phyloP scores from a whole-genome alignment of 192 early-diverging fungal species.

The Umbelopsis isabellina region DNA sequence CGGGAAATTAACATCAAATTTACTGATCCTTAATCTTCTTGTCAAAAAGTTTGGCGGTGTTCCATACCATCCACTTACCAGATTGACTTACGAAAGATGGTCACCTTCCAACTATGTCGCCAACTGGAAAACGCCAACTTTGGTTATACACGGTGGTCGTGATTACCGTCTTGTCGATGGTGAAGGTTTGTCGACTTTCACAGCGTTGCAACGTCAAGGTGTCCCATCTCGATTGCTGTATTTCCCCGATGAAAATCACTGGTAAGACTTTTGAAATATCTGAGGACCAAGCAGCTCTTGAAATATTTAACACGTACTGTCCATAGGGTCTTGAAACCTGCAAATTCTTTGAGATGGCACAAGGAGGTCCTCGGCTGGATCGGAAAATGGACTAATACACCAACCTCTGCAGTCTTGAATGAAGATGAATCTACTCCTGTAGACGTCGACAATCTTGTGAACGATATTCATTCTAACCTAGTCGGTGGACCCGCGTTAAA shows the following conservation, averaged over 20 bases:
- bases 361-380: conserved; percentile 72
- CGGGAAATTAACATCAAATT: no score
- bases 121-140: conserved; percentile 78
- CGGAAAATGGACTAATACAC: conserved; percentile 37
- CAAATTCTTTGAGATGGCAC: conserved; percentile 77
- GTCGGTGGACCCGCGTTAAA: no score
- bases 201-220: conserved; percentile 72
- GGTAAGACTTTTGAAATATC: neutral
- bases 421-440: neutral
- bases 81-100: conserved; percentile 61
- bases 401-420: neutral
- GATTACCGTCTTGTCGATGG: conserved; percentile 74
- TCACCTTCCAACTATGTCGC: conserved; percentile 70
- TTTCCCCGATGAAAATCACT: conserved; percentile 73
- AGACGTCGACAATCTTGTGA: neutral
- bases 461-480: neutral
- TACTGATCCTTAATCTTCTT: no score
- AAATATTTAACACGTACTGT: neutral
- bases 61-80: conserved; percentile 56
- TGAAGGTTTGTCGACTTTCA: conserved; percentile 75
- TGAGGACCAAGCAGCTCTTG: neutral
- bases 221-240: conserved; percentile 72
- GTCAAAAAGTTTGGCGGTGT: conserved; percentile 58
- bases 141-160: conserved; percentile 72
- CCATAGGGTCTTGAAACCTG: conserved; percentile 71